A percentile compares a stretch with the other conserved stretches of the same genome.
These are phyloP conservation scores for Fimicolochytrium jonesii DNA, from an alignment of 192 early-diverging fungal species.

Conservation along the genomic window DNA sequence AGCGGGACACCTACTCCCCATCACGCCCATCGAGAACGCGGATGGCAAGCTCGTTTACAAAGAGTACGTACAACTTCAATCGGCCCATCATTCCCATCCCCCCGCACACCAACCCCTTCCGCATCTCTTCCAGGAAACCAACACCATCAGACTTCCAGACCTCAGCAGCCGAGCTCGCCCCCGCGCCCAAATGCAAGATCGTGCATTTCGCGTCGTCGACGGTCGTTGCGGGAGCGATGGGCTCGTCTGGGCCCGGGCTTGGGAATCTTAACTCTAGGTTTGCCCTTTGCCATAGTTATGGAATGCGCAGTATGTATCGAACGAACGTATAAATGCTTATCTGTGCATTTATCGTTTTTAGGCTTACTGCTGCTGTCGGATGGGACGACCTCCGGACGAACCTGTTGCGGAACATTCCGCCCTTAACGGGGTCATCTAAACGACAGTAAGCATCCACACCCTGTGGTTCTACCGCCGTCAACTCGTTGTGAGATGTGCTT, in stretches of 20 bases:
- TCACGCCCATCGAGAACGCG: not conserved
- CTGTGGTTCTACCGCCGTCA: too few species aligned
- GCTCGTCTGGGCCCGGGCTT: too few species aligned
- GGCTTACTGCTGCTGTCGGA: not conserved
- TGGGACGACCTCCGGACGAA: constrained; percentile 30
- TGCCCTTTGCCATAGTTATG: too few species aligned
- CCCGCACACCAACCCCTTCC: too few species aligned
- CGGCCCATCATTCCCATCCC: not conserved
- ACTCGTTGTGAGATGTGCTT: too few species aligned
- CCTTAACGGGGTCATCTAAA: constrained; percentile 7
- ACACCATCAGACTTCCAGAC: constrained; percentile 12
- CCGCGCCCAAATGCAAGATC: constrained; percentile 29
- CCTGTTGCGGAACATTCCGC: constrained; percentile 26
- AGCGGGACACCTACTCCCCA: constrained; percentile 29
- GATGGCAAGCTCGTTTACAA: constrained; percentile 9
- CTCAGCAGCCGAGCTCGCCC: constrained; percentile 16
- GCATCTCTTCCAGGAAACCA: not conserved
- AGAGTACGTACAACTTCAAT: constrained; percentile 16
- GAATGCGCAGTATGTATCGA: too few species aligned
- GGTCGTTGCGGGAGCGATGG: not conserved
- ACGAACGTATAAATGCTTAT: too few species aligned
- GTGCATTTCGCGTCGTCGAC: constrained; percentile 16
- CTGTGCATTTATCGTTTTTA: too few species aligned
- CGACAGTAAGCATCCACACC: constrained; percentile 6
- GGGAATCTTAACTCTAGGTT: too few species aligned